phyloP scores from a whole-genome alignment of 179 eudicot species.

The Beta lomatogona region DNA sequence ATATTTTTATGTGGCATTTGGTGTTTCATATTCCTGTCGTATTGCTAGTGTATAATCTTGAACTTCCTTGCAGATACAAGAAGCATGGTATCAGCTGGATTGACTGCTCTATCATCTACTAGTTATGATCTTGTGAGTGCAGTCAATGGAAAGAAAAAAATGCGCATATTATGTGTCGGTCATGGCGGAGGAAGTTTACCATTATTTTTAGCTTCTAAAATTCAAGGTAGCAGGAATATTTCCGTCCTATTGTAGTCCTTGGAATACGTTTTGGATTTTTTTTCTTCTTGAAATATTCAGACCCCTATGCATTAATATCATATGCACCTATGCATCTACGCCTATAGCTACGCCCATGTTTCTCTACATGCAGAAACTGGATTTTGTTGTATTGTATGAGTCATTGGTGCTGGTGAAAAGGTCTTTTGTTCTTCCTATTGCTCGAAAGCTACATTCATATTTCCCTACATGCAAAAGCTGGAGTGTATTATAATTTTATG shows the following conservation, averaged over 20 bases:
- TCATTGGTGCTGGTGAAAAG: background rate
- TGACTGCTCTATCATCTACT: conserved; percentile 61
- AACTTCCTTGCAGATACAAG: conserved; percentile 59
- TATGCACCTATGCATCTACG: background rate
- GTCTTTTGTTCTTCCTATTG: background rate
- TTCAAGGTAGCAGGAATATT: conserved; percentile 56
- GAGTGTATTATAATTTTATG: background rate
- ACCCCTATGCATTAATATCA: background rate
- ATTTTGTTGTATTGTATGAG: background rate
- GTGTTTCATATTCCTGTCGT: background rate
- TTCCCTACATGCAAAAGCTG: background rate
- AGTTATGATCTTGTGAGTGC: conserved; percentile 62
- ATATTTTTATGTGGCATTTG: background rate
- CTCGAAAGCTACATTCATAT: background rate
- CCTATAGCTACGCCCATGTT: background rate
- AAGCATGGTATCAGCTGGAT: conserved; percentile 88
- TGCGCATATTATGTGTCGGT: conserved; percentile 84
- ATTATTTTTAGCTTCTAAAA: conserved; percentile 68
- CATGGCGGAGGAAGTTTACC: conserved; percentile 99
- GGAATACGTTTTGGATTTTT: background rate
- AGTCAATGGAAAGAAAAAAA: conserved; percentile 46
- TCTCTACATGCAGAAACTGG: background rate
- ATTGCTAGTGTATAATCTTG: conserved; percentile 16
- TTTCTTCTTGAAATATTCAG: background rate
- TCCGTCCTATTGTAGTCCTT: background rate